Percentiles rank a stretch among this genome's conserved stretches.
These are phyloP conservation scores for Sphaerulina musiva DNA, from an alignment of 2,329 filamentous ascomycete genomes.

Conservation along the genomic window DNA sequence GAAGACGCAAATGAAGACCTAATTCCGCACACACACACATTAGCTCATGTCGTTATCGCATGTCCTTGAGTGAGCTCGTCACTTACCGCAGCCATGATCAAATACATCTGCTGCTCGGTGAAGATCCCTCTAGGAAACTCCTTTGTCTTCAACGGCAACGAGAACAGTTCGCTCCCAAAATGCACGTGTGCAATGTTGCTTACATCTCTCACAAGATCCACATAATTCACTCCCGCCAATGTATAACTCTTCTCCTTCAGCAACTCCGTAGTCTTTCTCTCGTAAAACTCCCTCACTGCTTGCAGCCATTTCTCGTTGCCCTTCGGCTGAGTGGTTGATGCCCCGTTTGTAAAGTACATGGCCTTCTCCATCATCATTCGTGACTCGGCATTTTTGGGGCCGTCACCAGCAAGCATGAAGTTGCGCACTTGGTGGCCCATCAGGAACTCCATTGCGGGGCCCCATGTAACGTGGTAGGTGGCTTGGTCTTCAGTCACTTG, in stretches of 20 bases:
- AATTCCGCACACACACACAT: background rate
- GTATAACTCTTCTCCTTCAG: conserved; percentile 42
- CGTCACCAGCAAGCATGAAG: conserved; percentile 46
- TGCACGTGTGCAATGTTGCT: conserved; percentile 50
- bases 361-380: conserved; percentile 40
- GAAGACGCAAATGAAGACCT: conserved; percentile 49
- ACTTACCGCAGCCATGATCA: conserved; percentile 43
- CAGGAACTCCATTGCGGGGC: conserved; percentile 41
- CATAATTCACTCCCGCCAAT: conserved; percentile 41
- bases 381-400: conserved; percentile 37
- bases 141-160: conserved; percentile 50
- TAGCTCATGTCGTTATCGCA: background rate
- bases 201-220: conserved; percentile 46
- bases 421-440: conserved; percentile 40
- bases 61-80: too few species aligned
- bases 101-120: conserved; percentile 49
- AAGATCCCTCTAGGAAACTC: conserved; percentile 46
- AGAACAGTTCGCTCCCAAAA: conserved; percentile 51
- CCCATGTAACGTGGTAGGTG: conserved; percentile 44
- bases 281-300: conserved; percentile 44
- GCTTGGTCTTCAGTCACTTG: conserved; percentile 40
- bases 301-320: conserved; percentile 39
- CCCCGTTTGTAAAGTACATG: conserved; percentile 35
- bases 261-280: conserved; percentile 42
- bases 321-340: conserved; percentile 24